These are phyloP conservation scores for Corylus americana DNA, from an alignment of 306 rosid species.

Conservation along the genomic window DNA sequence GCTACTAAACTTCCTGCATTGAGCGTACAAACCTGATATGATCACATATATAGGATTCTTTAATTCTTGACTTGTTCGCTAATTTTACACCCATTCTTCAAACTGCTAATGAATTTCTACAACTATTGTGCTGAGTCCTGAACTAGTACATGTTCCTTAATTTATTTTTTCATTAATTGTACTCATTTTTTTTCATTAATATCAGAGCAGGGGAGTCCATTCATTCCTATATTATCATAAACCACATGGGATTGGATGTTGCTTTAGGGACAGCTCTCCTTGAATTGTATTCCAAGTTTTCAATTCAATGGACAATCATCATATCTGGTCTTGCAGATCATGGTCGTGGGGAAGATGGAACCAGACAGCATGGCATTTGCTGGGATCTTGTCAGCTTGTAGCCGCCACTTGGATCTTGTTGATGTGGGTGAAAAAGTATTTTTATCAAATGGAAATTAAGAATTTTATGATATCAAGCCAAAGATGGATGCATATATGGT, in stretches of 20 bases:
- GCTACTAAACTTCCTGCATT: background rate
- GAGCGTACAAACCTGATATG: background rate
- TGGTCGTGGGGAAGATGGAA: conserved; percentile 37
- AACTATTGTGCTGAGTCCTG: background rate
- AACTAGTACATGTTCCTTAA: background rate
- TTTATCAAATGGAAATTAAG: conserved; percentile 49
- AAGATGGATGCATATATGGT: conserved; percentile 63
- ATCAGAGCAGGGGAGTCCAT: conserved; percentile 42
- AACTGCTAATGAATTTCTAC: background rate
- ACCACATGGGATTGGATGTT: conserved; percentile 34
- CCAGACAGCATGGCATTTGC: conserved; percentile 57
- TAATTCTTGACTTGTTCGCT: background rate
- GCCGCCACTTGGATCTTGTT: conserved; percentile 62
- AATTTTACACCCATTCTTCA: background rate
- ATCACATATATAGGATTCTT: background rate
- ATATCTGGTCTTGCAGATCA: conserved; percentile 62
- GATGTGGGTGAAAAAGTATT: conserved; percentile 45
- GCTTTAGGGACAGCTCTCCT: conserved; percentile 58
- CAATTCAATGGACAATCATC: conserved; percentile 61
- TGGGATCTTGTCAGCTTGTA: conserved; percentile 62
- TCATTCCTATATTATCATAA: conserved; percentile 44
- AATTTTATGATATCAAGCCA: conserved; percentile 46
- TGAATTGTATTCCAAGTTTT: conserved; percentile 55
- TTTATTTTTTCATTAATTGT: background rate
- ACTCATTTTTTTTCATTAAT: conserved; percentile 3